Evolutionary conservation across 225 moss, liverwort and hornwort species (phyloP), one percentile per base, ranked within the genome.

Genomic region (Ulota crispa): DNA sequence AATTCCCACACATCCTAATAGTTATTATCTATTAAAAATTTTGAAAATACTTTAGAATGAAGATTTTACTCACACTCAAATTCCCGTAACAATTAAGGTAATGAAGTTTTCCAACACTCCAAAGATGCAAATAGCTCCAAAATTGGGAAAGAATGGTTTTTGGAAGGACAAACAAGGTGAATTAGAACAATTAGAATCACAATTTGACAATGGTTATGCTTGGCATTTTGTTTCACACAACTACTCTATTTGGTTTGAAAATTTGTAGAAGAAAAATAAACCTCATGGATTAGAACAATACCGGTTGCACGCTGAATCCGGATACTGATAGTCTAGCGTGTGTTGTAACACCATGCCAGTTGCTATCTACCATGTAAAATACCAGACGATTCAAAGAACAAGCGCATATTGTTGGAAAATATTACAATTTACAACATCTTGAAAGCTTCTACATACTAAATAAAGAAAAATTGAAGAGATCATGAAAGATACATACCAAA

Each of bases 61-160:
- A 81, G 28, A 4, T 19, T 71, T n/a, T 70, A 85, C 90, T 76
- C 76, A 99, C 88, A 99, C 95, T 82, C 96, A 75, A 82, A 99
- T 78, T 84, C 95, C 98, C 68, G 98, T 99, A 37, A 96, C 66
- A 64, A 96, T 93, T 78, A 94, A 95, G 57, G 95, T 90, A 75
- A 99, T 88, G 62, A 99, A 95, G 41, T 95, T 99, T 65, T 95
- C 95, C 55, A 96, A 81, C 12, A 99, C 87, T 66, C 95, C 83
- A 85, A 94, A 95, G 74, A 90, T 82, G 85, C 93, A 94, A 83
- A 99, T 96, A 70, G 98, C 98, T 78, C 98, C 98, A 82, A 99
- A 99, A 82, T 99, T 99, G 83, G 98, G 96, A 84, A 99, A 99
- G 74, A 99, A 99, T 73, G 98, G 95, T 89, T 96, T 99, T 88